phyloP scores from a whole-genome alignment of 495 filamentous ascomycete species.

The Podospora comata region DNA sequence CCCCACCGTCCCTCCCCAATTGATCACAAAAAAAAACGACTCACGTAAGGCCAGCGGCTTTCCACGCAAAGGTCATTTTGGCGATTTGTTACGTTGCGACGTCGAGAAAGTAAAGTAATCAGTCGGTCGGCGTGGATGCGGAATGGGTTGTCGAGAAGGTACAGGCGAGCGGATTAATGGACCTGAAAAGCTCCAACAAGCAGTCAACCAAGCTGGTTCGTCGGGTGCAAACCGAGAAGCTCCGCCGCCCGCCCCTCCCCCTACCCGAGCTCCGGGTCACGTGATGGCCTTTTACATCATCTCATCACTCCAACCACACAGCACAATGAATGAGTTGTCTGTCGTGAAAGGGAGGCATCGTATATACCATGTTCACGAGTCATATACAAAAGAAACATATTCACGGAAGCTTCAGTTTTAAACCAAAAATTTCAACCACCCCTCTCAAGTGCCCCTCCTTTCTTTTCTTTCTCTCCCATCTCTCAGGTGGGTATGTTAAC shows the following conservation, averaged over 20 bases:
- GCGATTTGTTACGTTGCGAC: slow-evolving; percentile 36
- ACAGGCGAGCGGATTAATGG: slow-evolving; percentile 11
- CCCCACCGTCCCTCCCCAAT: background rate
- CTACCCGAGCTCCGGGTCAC: slow-evolving; percentile 32
- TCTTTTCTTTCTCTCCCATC: background rate
- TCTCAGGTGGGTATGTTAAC: background rate
- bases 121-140: slow-evolving; percentile 21
- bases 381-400: slow-evolving; percentile 6
- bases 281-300: background rate
- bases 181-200: slow-evolving; percentile 30
- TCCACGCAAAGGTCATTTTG: slow-evolving; percentile 98
- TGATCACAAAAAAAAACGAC: slow-evolving; percentile 25
- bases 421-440: background rate
- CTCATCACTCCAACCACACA: background rate
- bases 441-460: background rate
- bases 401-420: slow-evolving; percentile 2
- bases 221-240: slow-evolving; percentile 31
- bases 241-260: slow-evolving; percentile 17
- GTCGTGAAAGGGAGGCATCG: background rate
- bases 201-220: background rate
- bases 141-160: slow-evolving; percentile 10
- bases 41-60: slow-evolving; percentile 95
- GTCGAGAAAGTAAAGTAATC: slow-evolving; percentile 22
- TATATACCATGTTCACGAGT: background rate
- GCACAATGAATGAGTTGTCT: background rate